A percentile compares a stretch with the other conserved stretches of the same genome.
Conservation (phyloP, 176 grass and related monocot species). For the Lolium perenne region DNA sequence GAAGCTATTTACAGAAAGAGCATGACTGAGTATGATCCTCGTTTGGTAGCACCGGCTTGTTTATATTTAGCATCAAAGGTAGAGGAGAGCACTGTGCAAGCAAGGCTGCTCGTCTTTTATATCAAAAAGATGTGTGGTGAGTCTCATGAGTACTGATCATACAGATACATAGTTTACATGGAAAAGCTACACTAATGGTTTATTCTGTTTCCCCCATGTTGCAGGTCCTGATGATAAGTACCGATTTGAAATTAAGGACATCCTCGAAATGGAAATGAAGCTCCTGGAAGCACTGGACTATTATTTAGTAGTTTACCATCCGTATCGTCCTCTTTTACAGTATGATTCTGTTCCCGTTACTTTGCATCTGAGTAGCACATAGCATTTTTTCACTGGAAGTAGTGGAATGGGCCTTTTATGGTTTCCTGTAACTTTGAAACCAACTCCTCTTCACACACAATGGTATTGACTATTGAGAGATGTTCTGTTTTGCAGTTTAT, state of each 20-base stretch:
- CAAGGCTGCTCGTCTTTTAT: conserved; percentile 97
- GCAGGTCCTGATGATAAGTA: conserved; percentile 86
- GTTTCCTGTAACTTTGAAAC: background rate
- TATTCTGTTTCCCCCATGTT: background rate
- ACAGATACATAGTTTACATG: background rate
- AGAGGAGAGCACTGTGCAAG: conserved; percentile 97
- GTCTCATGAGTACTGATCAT: conserved; percentile 25
- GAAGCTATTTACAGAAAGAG: conserved; percentile 65
- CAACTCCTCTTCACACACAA: background rate
- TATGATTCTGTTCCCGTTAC: conserved; percentile 52
- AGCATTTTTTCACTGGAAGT: conserved; percentile 6
- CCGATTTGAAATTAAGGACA: conserved; percentile 97
- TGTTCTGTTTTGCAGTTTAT: conserved; percentile 63
- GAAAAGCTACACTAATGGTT: conserved; percentile 30
- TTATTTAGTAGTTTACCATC: conserved; percentile 97
- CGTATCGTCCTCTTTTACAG: conserved; percentile 93
- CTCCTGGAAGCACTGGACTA: conserved; percentile 96
- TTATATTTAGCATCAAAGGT: conserved; percentile 99
- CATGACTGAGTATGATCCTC: conserved; percentile 93
- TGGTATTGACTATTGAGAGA: conserved; percentile 18
- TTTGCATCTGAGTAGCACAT: background rate
- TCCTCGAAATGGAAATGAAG: conserved; percentile 99
- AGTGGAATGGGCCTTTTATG: background rate
- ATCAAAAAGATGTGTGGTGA: conserved; percentile 96
- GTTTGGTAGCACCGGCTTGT: conserved; percentile 89